Conservation (phyloP, 345 rosid species). For the Rhodomyrtus tomentosa region DNA sequence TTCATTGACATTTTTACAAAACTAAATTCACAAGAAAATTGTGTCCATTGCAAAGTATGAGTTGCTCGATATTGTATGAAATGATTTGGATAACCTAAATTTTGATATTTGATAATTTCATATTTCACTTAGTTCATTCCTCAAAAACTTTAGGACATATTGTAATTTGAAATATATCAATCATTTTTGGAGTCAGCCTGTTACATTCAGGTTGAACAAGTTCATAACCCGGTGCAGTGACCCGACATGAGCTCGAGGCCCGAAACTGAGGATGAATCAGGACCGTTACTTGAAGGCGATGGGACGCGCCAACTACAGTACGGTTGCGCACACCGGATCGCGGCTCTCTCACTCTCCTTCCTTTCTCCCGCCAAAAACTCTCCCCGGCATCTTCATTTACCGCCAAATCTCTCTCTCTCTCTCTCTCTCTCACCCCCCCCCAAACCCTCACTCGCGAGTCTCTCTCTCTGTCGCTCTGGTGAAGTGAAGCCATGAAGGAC, state of each 20-base stretch:
- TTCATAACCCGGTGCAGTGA: fast-evolving
- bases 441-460: not conserved
- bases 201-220: not conserved
- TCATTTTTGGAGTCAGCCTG: not conserved
- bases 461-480: not conserved
- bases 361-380: not conserved
- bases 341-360: not conserved
- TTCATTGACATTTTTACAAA: not conserved
- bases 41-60: fast-evolving
- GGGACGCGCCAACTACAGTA: not conserved
- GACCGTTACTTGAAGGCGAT: not conserved
- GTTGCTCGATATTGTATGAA: fast-evolving
- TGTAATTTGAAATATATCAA: too few species aligned
- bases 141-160: not conserved
- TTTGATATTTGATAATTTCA: too few species aligned
- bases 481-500: slow-evolving; percentile 39
- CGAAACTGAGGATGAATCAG: not conserved
- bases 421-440: not conserved
- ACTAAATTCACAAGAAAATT: not conserved
- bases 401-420: slow-evolving; percentile 23
- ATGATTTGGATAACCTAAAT: not conserved
- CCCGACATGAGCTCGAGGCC: not conserved
- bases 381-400: slow-evolving; percentile 12
- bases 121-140: too few species aligned
- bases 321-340: not conserved